Base-by-base conservation (phyloP, 2,329 filamentous ascomycete genomes). In the Clathrospora elynae region DNA sequence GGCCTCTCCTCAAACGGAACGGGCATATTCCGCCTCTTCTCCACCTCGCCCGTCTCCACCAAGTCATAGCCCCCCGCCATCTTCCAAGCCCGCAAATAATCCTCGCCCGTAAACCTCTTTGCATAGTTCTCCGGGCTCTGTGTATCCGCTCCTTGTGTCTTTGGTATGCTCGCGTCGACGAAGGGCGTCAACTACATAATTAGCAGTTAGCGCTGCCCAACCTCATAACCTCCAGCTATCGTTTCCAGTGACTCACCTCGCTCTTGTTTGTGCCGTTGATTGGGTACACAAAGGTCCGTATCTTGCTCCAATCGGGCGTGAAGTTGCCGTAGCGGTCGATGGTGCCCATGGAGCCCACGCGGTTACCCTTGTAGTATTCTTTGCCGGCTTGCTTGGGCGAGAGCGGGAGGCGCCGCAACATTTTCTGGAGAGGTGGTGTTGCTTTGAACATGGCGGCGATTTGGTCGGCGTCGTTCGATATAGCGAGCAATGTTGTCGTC, bases 291-390 rank as follows among this genome's bases (percentile, higher is more conserved):
- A 90, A 99, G 40, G 91, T 96, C 71, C 92, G 85, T 64, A 97
- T 89, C 74, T 95, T 96, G 42, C 78, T 73, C 79, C 81, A 95
- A 56, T 97, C 87, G 56, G 97, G 85, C 32, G 84, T 71, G 72
- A 93, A 99, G 35, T 85, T 85, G 71, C 92, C 93, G 67, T 84
- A 82, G 69, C 88, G 87, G 40, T 88, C 91, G 74, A 95, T 89
- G 10, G 78, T 74, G 70, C 93, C 93, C 84, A 95, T 90, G 28
- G 87, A 84, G 2, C 93, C 93, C 1, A 90, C 86, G 32, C 91
- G 81, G 62, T 87, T 96, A 68, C 93, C 93, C 79, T 97, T 97
- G 83, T 99, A 99, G 82, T 86, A 99, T 58, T 91, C 92, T 67
- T 90, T 89, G 70, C 87, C 88, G 68, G 92, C 86, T 73, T 93